Conservation (phyloP, 2,329 filamentous ascomycete genomes). For the Trichoderma pleuroti region DNA sequence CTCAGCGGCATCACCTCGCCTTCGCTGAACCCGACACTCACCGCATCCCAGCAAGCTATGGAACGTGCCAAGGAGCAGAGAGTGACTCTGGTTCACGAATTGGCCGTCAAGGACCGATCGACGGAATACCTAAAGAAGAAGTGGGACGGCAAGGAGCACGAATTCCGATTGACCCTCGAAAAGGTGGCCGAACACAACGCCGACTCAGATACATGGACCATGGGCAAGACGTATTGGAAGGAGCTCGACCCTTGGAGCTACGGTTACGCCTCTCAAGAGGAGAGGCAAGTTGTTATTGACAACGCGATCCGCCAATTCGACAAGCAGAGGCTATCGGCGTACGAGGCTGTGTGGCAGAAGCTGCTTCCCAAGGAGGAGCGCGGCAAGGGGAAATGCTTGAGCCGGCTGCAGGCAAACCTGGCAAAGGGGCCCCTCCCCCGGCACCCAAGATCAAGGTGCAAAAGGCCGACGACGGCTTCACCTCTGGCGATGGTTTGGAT, state of each 20-base stretch:
- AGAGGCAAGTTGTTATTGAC: constrained; percentile 59
- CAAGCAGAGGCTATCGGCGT: constrained; percentile 52
- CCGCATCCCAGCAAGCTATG: constrained; percentile 49
- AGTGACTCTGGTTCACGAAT: constrained; percentile 56
- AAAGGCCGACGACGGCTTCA: constrained; percentile 47
- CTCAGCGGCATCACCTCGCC: constrained; percentile 55
- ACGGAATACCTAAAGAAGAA: constrained; percentile 48
- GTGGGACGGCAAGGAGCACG: constrained; percentile 51
- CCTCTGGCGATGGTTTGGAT: constrained; percentile 38
- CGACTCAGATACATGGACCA: constrained; percentile 49
- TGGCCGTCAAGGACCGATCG: constrained; percentile 52
- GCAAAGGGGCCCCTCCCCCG: constrained; percentile 48
- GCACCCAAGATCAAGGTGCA: constrained; percentile 49
- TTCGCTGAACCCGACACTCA: constrained; percentile 46
- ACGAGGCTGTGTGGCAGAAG: constrained; percentile 59
- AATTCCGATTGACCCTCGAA: constrained; percentile 51
- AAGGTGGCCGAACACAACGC: constrained; percentile 56
- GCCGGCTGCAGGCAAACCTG: constrained; percentile 58
- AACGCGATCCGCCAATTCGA: constrained; percentile 59
- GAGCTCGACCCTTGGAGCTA: constrained; percentile 64
- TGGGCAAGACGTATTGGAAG: constrained; percentile 58
- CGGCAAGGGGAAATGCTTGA: constrained; percentile 56
- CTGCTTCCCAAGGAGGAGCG: constrained; percentile 57
- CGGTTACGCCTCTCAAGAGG: constrained; percentile 50
- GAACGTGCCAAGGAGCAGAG: constrained; percentile 54